These are phyloP conservation scores for Taphrina sp. DNA, from an alignment of 1,139 yeast genomes.

Conservation along the genomic window DNA sequence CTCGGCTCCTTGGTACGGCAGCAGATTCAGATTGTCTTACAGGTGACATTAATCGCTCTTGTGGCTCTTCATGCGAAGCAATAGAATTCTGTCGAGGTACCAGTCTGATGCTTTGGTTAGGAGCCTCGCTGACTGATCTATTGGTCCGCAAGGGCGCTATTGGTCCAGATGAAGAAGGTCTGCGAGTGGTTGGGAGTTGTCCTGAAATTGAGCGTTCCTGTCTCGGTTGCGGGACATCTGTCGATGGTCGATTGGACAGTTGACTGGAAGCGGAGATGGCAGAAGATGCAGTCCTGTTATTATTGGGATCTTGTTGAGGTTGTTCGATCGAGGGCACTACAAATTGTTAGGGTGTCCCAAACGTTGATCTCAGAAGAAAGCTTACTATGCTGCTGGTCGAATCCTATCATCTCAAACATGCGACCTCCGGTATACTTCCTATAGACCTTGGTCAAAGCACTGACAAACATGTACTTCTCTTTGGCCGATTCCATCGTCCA, in stretches of 20 bases:
- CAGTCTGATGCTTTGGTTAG: not conserved
- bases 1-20: not conserved
- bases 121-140: not conserved
- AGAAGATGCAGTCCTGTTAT: no score
- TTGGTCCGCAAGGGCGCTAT: not conserved
- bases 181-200: not conserved
- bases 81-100: not conserved
- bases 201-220: conserved; percentile 15
- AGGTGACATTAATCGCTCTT: not conserved
- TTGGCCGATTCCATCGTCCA: conserved; percentile 75
- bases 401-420: conserved; percentile 58
- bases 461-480: conserved; percentile 66
- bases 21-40: not conserved
- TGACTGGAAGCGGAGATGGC: not conserved
- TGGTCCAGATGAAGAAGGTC: not conserved
- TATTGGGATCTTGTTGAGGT: no score
- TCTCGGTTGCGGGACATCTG: no score
- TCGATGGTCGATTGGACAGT: not conserved
- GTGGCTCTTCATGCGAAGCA: not conserved
- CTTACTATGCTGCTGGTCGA: conserved; percentile 19
- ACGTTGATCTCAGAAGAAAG: no score
- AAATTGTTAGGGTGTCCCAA: no score
- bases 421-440: conserved; percentile 67
- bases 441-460: conserved; percentile 61
- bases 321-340: not conserved